These are phyloP conservation scores for Blastomyces gilchristii DNA, from an alignment of 2,329 filamentous ascomycete genomes.

Conservation along the genomic window DNA sequence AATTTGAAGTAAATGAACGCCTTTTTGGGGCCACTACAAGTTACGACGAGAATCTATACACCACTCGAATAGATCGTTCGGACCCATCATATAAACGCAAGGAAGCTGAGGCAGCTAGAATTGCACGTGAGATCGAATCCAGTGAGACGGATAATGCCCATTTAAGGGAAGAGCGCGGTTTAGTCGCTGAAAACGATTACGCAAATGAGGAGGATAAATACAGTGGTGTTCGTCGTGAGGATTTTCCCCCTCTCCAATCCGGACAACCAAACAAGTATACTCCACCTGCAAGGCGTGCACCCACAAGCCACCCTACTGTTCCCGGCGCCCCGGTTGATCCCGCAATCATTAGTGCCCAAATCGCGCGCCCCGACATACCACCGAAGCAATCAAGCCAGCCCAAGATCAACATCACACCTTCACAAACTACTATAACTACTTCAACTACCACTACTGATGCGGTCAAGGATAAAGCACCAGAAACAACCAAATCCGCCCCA, in stretches of 20 bases:
- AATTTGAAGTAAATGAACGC: constrained; percentile 81
- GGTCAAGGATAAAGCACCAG: constrained; percentile 18
- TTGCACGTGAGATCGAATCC: constrained; percentile 81
- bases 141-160: constrained; percentile 66
- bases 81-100: constrained; percentile 73
- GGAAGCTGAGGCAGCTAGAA: constrained; percentile 66
- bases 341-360: constrained; percentile 80
- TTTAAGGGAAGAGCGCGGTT: constrained; percentile 77
- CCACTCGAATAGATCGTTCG: constrained; percentile 74
- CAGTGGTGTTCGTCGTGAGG: constrained; percentile 76
- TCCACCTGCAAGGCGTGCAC: constrained; percentile 76
- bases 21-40: constrained; percentile 80
- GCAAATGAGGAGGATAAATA: constrained; percentile 88
- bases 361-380: constrained; percentile 43
- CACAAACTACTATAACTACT: constrained; percentile 12
- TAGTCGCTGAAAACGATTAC: constrained; percentile 53
- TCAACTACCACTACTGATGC: constrained; percentile 12
- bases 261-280: constrained; percentile 67
- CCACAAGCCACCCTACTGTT: constrained; percentile 61
- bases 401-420: constrained; percentile 18
- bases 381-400: constrained; percentile 21
- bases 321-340: constrained; percentile 71
- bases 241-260: constrained; percentile 55
- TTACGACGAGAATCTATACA: constrained; percentile 92
- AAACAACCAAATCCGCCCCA: constrained; percentile 16